Percentiles rank a stretch among this genome's conserved stretches.
Evolutionary conservation across 176 grass and related monocot species (phyloP).

Genomic region (Avena sativa): DNA sequence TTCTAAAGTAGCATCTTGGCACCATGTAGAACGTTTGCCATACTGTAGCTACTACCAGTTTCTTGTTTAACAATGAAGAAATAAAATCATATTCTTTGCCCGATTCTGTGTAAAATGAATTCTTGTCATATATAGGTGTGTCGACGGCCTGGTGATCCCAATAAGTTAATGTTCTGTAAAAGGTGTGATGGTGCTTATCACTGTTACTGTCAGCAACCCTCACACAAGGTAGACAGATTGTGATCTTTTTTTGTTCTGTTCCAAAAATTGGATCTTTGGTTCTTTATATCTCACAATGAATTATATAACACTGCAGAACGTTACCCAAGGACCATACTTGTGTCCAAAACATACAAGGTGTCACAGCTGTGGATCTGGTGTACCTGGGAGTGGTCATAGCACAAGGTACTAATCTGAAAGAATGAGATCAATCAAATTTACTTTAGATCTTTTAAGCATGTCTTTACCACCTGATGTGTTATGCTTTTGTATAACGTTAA

Average conservation of each 20-base stretch:
- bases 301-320: slow-evolving; percentile 70
- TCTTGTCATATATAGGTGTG: slow-evolving; percentile 70
- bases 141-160: slow-evolving; percentile 88
- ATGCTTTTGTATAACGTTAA: slow-evolving; percentile 24
- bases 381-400: slow-evolving; percentile 97
- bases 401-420: slow-evolving; percentile 66
- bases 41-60: slow-evolving; percentile 7
- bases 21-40: background rate
- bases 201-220: slow-evolving; percentile 98
- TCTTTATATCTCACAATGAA: slow-evolving; percentile 23
- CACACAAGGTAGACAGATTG: slow-evolving; percentile 77
- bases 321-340: slow-evolving; percentile 87
- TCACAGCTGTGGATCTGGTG: slow-evolving; percentile 94
- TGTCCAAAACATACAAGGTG: slow-evolving; percentile 99
- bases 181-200: slow-evolving; percentile 98
- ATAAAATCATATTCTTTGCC: slow-evolving; percentile 15
- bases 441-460: slow-evolving; percentile 16
- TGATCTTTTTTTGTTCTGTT: background rate
- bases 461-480: slow-evolving; percentile 19
- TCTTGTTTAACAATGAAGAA: background rate
- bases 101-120: slow-evolving; percentile 37
- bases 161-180: slow-evolving; percentile 99
- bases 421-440: slow-evolving; percentile 41
- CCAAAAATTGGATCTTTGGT: slow-evolving; percentile 18
- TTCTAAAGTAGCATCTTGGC: slow-evolving; percentile 33